Evolutionary conservation across 1,284 basidiomycete genomes (phyloP), one percentile per base, ranked within the genome.

Genomic region (Veloboletus limbatus): DNA sequence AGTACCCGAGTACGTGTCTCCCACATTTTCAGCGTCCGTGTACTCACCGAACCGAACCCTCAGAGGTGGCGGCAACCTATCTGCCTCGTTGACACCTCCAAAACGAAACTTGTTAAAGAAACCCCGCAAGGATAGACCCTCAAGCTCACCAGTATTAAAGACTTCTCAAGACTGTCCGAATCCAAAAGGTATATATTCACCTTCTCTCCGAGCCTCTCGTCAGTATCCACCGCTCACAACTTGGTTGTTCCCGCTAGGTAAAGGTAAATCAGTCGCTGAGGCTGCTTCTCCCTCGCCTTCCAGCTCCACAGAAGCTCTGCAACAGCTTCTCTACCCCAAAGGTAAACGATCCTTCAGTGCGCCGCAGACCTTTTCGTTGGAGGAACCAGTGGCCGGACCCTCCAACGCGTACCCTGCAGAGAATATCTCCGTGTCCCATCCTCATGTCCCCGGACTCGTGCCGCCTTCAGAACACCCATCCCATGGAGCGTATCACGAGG

Each of bases 321-420:
- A 55, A 20, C 25, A 55, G 18, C 55, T 58, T 21, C 33, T 62
- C 9, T 38, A 40, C 35, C 37, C 44, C 0, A 40, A 60, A 42
- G 48, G 58, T 56, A 45, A 41, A 11, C 6, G 7, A 32, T 21
- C 10, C 4, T 25, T 42, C 13, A 4, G 3, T 30, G 14, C 31
- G 17, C 16, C 8, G 22, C n/a, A n/a, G n/a, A n/a, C n/a, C n/a
- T n/a, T n/a, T n/a, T n/a, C n/a, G 17, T 32, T 32, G 58, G 57
- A 58, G 24, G 48, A 56, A 32, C 47, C 37, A 11, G 39, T 11
- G 8, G 39, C 36, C 4, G 42, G 40, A 13, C 48, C 45, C 3
- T 41, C 52, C 24, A 22, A 40, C 10, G 2, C 33, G 21, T 35
- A 33, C n/a, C 22, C 14, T 30, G n/a, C n/a, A n/a, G n/a, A 37